A percentile compares a stretch with the other conserved stretches of the same genome.
Conservation (phyloP, 176 grass and related monocot genomes). For the Elaeis guineensis region DNA sequence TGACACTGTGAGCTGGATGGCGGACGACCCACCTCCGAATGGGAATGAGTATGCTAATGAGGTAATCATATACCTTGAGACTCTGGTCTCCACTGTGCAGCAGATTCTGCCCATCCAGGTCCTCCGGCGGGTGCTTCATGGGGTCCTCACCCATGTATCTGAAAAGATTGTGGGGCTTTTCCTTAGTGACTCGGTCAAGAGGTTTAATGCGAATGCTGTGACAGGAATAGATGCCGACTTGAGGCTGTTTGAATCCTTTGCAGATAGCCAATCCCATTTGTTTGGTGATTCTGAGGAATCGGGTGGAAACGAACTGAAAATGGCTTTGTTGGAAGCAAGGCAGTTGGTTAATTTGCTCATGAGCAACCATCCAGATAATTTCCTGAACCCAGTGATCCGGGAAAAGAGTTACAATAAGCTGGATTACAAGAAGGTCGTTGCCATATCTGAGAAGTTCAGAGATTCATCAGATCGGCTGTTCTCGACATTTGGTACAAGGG, state of each 20-base stretch:
- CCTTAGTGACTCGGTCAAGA: conserved; percentile 72
- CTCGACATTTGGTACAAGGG: conserved; percentile 69
- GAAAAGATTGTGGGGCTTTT: conserved; percentile 72
- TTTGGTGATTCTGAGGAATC: conserved; percentile 52
- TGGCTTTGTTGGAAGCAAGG: conserved; percentile 61
- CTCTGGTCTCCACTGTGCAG: conserved; percentile 67
- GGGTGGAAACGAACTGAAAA: conserved; percentile 54
- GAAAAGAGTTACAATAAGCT: conserved; percentile 92
- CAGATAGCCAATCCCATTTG: conserved; percentile 47
- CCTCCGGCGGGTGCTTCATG: conserved; percentile 58
- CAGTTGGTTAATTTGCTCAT: conserved; percentile 90
- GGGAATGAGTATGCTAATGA: conserved; percentile 94
- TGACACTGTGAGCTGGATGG: conserved; percentile 80
- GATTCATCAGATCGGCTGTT: conserved; percentile 94
- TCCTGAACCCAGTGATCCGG: conserved; percentile 82
- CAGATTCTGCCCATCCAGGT: conserved; percentile 76
- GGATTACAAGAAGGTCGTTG: conserved; percentile 78
- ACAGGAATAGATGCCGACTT: conserved; percentile 76
- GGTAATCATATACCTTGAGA: conserved; percentile 89
- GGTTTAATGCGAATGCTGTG: conserved; percentile 81
- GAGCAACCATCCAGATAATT: conserved; percentile 88
- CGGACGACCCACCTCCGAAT: conserved; percentile 51
- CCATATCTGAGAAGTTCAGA: conserved; percentile 88
- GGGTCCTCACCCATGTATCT: conserved; percentile 67
- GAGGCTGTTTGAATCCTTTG: conserved; percentile 79